These are phyloP conservation scores for Collybia mongolica DNA, from an alignment of 768 basidiomycete genomes.

Conservation along the genomic window DNA sequence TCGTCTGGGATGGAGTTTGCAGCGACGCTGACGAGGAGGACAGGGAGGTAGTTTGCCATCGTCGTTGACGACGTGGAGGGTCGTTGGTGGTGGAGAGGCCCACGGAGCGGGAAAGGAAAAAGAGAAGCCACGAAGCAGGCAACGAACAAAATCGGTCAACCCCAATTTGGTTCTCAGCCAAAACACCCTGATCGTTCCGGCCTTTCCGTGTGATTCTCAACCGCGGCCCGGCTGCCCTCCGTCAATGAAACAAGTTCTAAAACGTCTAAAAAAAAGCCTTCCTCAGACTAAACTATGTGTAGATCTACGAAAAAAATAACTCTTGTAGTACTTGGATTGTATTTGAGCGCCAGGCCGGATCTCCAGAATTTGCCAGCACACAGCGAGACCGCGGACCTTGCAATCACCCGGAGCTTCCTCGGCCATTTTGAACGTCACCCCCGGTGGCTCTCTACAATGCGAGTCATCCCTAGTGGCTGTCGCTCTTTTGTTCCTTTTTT, in stretches of 20 bases:
- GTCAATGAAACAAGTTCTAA: neutral
- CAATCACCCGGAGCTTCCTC: too few relatives aligned
- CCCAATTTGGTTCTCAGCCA: conserved; percentile 14
- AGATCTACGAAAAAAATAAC: too few relatives aligned
- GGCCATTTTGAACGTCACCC: too few relatives aligned
- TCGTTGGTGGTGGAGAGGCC: conserved; percentile 9
- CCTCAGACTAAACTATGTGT: too few relatives aligned
- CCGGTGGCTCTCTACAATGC: too few relatives aligned
- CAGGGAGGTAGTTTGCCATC: conserved; percentile 72
- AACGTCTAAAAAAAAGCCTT: neutral
- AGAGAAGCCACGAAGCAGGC: conserved; percentile 9
- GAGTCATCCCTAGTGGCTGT: too few relatives aligned
- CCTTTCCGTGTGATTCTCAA: conserved; percentile 14
- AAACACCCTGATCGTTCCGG: conserved; percentile 12
- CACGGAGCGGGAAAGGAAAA: conserved; percentile 6
- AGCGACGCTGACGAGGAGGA: conserved; percentile 63
- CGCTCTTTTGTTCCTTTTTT: too few relatives aligned
- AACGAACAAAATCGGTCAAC: neutral
- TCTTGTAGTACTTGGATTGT: too few relatives aligned
- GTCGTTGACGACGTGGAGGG: conserved; percentile 12
- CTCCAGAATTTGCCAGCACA: too few relatives aligned
- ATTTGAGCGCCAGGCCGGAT: too few relatives aligned
- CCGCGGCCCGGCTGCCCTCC: neutral
- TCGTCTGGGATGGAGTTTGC: conserved; percentile 69
- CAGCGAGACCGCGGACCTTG: too few relatives aligned